Percentiles rank a stretch among this genome's conserved stretches.
phyloP scores from a whole-genome alignment of 345 rosid species.

The Citrus trifoliata region DNA sequence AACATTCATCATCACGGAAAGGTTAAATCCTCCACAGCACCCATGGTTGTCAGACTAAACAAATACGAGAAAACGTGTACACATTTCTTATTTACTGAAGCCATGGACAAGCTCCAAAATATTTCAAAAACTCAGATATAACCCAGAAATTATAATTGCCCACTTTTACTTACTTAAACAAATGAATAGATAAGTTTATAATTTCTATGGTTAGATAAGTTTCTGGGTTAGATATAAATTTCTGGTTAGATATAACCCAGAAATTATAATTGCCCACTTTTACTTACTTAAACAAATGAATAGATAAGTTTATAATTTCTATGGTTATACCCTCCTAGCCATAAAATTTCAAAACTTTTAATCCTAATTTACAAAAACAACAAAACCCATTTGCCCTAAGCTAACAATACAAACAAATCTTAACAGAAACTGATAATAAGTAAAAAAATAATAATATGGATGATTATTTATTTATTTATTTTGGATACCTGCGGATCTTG shows the following conservation, averaged over 20 bases:
- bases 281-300: not conserved
- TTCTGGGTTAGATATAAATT: no score
- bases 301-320: not conserved
- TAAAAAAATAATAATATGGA: no score
- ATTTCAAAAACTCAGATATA: not conserved
- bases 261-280: no score
- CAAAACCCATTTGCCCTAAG: not conserved
- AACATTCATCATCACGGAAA: not conserved
- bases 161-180: not conserved
- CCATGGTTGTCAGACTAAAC: not conserved
- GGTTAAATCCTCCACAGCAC: not conserved
- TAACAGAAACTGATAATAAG: not conserved
- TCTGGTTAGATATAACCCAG: no score
- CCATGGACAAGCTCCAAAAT: not conserved
- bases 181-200: not conserved
- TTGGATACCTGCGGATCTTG: constrained; percentile 76
- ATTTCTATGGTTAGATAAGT: no score
- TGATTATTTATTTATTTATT: no score
- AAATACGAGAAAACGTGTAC: not conserved
- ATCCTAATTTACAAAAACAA: not conserved
- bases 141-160: not conserved
- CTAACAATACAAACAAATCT: not conserved
- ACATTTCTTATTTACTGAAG: not conserved
- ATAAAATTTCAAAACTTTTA: not conserved
- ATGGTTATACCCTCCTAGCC: no score